Conservation (phyloP, 176 grass and related monocot species). For the Aegilops sharonensis region DNA sequence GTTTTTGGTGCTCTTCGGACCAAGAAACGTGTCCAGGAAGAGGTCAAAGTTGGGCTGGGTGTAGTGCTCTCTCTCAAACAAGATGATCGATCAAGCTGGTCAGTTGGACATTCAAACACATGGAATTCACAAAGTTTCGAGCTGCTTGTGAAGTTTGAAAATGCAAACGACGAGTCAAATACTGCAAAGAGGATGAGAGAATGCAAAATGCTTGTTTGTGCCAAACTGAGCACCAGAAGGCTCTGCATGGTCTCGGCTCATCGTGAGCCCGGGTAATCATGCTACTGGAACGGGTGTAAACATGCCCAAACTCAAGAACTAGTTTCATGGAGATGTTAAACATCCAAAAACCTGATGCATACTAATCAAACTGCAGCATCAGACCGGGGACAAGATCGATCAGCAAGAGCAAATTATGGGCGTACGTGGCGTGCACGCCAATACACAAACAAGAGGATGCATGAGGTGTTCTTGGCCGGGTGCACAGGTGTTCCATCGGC, state of each 20-base stretch:
- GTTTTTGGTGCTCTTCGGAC: background rate
- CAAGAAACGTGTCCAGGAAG: background rate
- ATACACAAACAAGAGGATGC: background rate
- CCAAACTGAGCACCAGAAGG: background rate
- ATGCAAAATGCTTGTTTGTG: background rate
- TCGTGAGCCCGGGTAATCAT: conserved; percentile 10
- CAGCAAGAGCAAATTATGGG: background rate
- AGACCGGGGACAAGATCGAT: background rate
- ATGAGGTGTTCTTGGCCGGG: background rate
- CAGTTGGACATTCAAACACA: background rate
- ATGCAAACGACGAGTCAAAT: background rate
- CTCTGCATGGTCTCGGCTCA: conserved; percentile 37
- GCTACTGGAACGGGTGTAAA: too few species aligned
- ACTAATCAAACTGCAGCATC: background rate
- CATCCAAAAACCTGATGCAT: background rate
- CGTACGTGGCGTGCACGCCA: background rate
- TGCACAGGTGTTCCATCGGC: conserved; percentile 5
- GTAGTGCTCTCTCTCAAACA: background rate
- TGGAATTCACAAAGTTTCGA: background rate
- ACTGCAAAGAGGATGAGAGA: background rate
- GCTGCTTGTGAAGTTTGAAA: background rate
- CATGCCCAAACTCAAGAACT: too few species aligned
- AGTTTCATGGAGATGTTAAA: background rate
- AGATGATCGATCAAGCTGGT: background rate
- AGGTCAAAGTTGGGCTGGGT: conserved; percentile 32